Evolutionary conservation across 108 stramenopile genomes (phyloP).

Genomic region (Nitzschia sp.): DNA sequence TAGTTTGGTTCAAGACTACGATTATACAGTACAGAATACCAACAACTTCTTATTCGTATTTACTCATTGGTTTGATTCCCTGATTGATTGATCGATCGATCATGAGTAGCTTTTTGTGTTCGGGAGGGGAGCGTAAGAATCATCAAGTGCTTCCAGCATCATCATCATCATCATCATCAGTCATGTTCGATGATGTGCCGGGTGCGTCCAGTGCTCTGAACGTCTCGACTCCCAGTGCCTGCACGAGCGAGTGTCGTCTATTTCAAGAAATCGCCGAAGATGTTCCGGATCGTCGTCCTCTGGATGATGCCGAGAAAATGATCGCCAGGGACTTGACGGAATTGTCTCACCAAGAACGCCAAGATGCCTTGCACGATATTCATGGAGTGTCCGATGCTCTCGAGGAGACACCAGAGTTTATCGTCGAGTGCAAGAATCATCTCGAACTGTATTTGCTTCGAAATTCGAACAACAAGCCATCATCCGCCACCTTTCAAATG

Average conservation of each 20-base stretch:
- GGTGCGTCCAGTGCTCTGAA: constrained; percentile 1
- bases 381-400: constrained; percentile 6
- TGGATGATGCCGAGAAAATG: constrained; percentile 6
- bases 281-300: neutral
- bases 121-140: no score
- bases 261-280: constrained; percentile 2
- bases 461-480: neutral
- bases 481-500: neutral
- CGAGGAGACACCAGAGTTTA: neutral
- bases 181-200: neutral
- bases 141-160: no score
- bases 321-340: neutral
- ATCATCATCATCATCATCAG: neutral
- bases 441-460: neutral
- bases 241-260: neutral
- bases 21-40: no score
- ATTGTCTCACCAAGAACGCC: neutral
- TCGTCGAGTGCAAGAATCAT: neutral
- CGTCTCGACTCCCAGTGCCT: neutral
- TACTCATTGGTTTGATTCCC: no score
- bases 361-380: constrained; percentile 11
- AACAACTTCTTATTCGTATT: no score
- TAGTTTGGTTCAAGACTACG: no score
- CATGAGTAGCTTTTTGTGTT: neutral
- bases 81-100: no score